Percentiles rank a stretch among this genome's conserved stretches.
These are phyloP conservation scores for Pythium guiyangense DNA, from an alignment of 352 stramenopile species.

Conservation along the genomic window DNA sequence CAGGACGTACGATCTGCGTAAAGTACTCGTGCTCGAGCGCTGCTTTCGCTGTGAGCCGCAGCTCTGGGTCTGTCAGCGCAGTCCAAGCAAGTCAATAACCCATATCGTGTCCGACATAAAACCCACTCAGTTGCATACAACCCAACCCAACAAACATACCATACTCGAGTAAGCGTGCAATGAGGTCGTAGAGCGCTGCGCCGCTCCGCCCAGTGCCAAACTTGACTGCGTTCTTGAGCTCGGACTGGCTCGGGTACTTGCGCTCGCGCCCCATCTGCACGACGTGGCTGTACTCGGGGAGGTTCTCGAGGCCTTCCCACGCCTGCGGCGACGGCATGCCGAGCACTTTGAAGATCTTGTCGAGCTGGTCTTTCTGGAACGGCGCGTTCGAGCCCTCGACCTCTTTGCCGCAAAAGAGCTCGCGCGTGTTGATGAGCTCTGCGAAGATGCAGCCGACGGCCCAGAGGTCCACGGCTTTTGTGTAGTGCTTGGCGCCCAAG, in stretches of 20 bases:
- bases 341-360: conserved; percentile 91
- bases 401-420: conserved; percentile 87
- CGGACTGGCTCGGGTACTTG: conserved; percentile 79
- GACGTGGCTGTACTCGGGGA: conserved; percentile 80
- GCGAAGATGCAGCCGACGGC: conserved; percentile 95
- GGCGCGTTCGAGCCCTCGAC: conserved; percentile 83
- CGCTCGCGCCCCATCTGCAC: conserved; percentile 82
- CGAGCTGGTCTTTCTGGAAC: conserved; percentile 88
- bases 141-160: conserved; percentile 25
- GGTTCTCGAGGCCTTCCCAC: conserved; percentile 80
- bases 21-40: conserved; percentile 94
- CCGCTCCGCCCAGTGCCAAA: conserved; percentile 67
- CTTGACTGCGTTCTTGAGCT: conserved; percentile 85
- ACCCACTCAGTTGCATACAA: too few species aligned
- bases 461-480: conserved; percentile 95
- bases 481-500: conserved; percentile 91
- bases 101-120: conserved; percentile 2
- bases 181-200: conserved; percentile 70
- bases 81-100: not conserved
- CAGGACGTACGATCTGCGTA: conserved; percentile 66
- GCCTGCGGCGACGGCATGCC: conserved; percentile 81
- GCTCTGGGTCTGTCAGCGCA: conserved; percentile 59
- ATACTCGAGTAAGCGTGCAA: conserved; percentile 79
- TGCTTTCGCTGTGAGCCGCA: conserved; percentile 88
- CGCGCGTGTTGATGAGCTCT: conserved; percentile 86